Evolutionary conservation across 352 stramenopile genomes (phyloP).

Genomic region (Globisporangium solare): DNA sequence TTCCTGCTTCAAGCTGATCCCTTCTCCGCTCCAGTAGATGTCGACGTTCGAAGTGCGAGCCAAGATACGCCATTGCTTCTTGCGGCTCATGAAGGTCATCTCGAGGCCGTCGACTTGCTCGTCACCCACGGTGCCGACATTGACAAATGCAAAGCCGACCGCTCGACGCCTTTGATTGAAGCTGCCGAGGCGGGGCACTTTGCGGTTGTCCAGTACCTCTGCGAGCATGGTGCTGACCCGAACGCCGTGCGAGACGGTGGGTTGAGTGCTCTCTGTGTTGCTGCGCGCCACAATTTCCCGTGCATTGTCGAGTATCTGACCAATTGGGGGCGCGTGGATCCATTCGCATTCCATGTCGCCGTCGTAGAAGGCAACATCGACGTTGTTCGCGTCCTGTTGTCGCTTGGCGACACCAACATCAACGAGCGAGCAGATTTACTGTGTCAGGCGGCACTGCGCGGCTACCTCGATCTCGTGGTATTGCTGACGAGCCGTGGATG

Average conservation of each 20-base stretch:
- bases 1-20: background rate
- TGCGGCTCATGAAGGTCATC: background rate
- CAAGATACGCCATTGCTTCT: background rate
- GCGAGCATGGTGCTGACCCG: background rate
- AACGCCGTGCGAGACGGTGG: background rate
- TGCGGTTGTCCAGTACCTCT: background rate
- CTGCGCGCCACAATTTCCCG: background rate
- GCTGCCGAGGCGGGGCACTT: background rate
- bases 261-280: background rate
- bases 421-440: background rate
- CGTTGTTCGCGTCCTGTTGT: background rate
- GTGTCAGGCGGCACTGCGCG: background rate
- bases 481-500: background rate
- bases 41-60: background rate
- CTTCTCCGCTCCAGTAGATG: background rate
- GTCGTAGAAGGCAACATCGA: background rate
- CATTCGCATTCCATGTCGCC: background rate
- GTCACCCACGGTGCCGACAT: background rate
- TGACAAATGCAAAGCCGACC: background rate
- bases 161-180: background rate
- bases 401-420: background rate
- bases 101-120: background rate
- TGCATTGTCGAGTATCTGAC: background rate
- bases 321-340: background rate
- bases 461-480: background rate